Conservation (phyloP, 768 basidiomycete genomes). For the Hemileccinum impolitum region DNA sequence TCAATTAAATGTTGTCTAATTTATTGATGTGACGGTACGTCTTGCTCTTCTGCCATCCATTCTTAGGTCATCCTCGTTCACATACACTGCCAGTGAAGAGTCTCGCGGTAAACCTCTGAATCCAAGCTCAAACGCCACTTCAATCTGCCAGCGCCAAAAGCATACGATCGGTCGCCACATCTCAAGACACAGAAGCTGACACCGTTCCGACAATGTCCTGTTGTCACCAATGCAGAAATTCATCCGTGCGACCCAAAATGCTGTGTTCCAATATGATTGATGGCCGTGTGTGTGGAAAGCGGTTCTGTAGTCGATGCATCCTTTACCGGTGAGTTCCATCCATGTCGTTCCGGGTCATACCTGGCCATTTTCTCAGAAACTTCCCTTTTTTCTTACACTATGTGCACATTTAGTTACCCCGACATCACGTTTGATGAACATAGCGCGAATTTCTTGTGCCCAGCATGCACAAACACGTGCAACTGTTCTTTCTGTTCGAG, state of each 20-base stretch:
- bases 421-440: slow-evolving; percentile 34
- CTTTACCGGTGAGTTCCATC: slow-evolving; percentile 26
- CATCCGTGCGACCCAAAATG: slow-evolving; percentile 33
- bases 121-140: neutral
- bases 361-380: neutral
- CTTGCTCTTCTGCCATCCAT: too few relatives aligned
- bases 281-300: slow-evolving; percentile 27
- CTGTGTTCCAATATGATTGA: slow-evolving; percentile 24
- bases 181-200: neutral
- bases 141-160: neutral
- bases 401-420: slow-evolving; percentile 33
- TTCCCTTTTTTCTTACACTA: neutral
- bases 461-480: slow-evolving; percentile 43
- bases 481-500: slow-evolving; percentile 46
- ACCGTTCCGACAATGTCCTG: slow-evolving; percentile 10
- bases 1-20: too few relatives aligned
- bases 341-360: neutral
- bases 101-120: neutral
- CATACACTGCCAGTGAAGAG: too few relatives aligned
- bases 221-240: slow-evolving; percentile 38
- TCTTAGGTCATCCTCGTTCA: too few relatives aligned
- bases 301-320: slow-evolving; percentile 36
- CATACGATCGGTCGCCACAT: neutral
- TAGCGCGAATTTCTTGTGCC: slow-evolving; percentile 38
- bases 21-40: too few relatives aligned